Evolutionary conservation across 1,284 basidiomycete species (phyloP), one percentile per base, ranked within the genome.

Genomic region (Apiotrichum veenhuisii): DNA sequence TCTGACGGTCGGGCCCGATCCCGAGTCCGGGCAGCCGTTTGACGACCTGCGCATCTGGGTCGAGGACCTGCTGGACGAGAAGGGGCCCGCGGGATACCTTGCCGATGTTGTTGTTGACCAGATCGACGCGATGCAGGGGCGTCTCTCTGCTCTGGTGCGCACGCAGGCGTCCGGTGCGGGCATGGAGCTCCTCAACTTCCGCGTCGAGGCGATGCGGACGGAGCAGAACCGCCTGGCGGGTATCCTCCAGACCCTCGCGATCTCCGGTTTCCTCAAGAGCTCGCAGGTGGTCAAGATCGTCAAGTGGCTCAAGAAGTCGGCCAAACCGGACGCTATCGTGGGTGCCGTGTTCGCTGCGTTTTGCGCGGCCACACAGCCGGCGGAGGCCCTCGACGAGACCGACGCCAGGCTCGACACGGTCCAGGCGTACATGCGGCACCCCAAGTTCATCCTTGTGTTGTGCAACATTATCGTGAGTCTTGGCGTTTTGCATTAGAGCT

Each of bases 291-390:
- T 74, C 37, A 72, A 68, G 52, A 44, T 72, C 20, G 50, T 70
- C n/a, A 72, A 71, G 57, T 74, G 71, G 72, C 58, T 75, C 55
- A 71, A 69, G 52, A 70, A 71, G 64, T 56, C 53, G n/a, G 58
- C 68, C 10, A 57, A 62, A 34, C 53, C 65, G 45, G 72, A 75
- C 51, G 64, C 65, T 2, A 43, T 73, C 5, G 64, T 66, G 2
- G 61, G 58, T 3, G 49, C 63, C 11, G 65, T 75, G 5, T 58
- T 72, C 20, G 55, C 61, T 52, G 54, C 68, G 1, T 62, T 74
- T 37, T 63, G 63, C 43, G 66, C 69, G 1, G 68, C 66, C 0
- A 64, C 66, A 11, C 62, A 58, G 26, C 71, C 72, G 1, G 45
- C 73, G 22, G 70, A 73, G 26, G 51, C 55, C 1, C 52, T 67